Base-by-base conservation (phyloP, 352 stramenopile genomes). In the Globisporangium sylvaticum region DNA sequence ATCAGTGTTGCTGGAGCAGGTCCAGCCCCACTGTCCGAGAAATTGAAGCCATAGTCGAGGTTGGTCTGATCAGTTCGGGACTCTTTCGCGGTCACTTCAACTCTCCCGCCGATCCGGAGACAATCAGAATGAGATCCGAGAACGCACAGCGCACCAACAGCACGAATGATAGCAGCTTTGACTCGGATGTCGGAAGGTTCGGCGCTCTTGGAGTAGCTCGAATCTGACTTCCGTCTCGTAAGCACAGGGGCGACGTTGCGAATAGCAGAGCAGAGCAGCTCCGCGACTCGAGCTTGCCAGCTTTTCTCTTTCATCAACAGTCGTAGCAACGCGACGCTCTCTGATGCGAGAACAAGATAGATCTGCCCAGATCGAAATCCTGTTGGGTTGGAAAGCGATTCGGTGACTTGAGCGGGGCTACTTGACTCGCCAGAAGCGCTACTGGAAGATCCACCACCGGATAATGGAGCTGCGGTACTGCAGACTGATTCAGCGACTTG, bases 401-500 rank as follows among this genome's bases (percentile, higher is more conserved):
- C 86, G 0, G 76, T 75, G 31, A 89, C 87, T 4, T 67, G 62
- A 20, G 78, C 68, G 0, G 69, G 61, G 14, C 46, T 70, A 9
- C 67, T 73, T 56, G 67, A 57, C 34, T 80, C 77, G 2, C 66
- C 44, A 27, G 67, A 59, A 34, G 58, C 42, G 24, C 58, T 74
- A 32, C 62, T 81, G 22, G 73, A 66, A 18, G 76, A 69, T 18
- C 84, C 73, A 55, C 76, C 87, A n/a, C 77, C 68, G 37, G 81
- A 66, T 70, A 92, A 75, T 10, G 87, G 83, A 48, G 87, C 80
- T 22, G 81, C 81, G 10, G 84, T 92, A 46, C 84, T 93, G 64
- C 84, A 94, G 20, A 96, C 81, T 0, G 88, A 94, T 46, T 96
- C 88, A 6, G 88, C 85, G 14, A 96, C 87, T 80, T 94, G 88